A percentile compares a stretch with the other conserved stretches of the same genome.
Evolutionary conservation across 257 asterid genomes (phyloP).

Genomic region (Ehretia macrophylla): DNA sequence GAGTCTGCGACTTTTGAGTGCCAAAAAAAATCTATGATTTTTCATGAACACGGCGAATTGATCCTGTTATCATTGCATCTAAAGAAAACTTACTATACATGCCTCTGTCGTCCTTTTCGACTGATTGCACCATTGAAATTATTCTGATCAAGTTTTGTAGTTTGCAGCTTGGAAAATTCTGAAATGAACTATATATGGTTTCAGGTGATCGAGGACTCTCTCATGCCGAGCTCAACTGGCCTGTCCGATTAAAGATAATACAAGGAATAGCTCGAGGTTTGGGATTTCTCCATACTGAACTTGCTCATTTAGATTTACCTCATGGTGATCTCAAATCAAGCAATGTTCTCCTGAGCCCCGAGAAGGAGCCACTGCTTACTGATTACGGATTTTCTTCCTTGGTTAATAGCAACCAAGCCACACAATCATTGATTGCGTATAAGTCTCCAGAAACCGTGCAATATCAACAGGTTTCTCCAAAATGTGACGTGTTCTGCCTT

Average conservation of each 20-base stretch:
- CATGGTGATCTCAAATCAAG: slow-evolving; percentile 83
- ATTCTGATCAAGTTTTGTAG: too few species aligned
- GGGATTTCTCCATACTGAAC: slow-evolving; percentile 48
- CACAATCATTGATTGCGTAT: slow-evolving; percentile 48
- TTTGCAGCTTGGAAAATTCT: neutral
- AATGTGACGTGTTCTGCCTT: slow-evolving; percentile 61
- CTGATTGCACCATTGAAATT: too few species aligned
- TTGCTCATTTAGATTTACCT: slow-evolving; percentile 49
- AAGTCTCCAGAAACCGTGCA: slow-evolving; percentile 62
- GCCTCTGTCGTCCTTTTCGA: too few species aligned
- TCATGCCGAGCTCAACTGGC: slow-evolving; percentile 55
- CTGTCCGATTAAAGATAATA: slow-evolving; percentile 51
- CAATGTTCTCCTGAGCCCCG: slow-evolving; percentile 50
- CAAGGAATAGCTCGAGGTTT: slow-evolving; percentile 67
- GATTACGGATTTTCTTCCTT: slow-evolving; percentile 56
- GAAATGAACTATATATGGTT: neutral
- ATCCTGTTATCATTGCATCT: too few species aligned
- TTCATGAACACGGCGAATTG: too few species aligned
- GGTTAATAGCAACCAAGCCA: slow-evolving; percentile 35
- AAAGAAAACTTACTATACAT: too few species aligned
- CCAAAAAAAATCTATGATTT: too few species aligned
- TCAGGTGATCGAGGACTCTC: slow-evolving; percentile 54
- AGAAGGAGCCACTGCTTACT: slow-evolving; percentile 53
- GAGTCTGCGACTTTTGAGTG: too few species aligned
- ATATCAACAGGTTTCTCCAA: slow-evolving; percentile 45